phyloP scores from a whole-genome alignment of 208 protist genomes.

The Acanthamoeba culbertsoni region DNA sequence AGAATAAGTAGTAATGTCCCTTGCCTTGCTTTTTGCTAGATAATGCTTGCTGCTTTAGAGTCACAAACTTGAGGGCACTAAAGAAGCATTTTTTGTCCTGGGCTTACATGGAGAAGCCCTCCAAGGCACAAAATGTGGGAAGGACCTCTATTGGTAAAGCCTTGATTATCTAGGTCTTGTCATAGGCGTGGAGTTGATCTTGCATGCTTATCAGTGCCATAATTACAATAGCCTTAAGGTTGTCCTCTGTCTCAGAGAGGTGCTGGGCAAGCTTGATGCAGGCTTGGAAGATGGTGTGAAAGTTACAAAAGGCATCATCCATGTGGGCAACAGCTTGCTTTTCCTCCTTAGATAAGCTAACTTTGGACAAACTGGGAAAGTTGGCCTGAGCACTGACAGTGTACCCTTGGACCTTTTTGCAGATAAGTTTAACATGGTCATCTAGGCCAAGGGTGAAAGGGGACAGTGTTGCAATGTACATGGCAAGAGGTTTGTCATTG shows the following conservation, averaged over 20 bases:
- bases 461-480: neutral
- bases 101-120: neutral
- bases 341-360: neutral
- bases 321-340: neutral
- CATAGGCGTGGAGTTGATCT: neutral
- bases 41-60: neutral
- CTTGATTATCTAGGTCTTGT: neutral
- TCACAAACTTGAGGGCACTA: neutral
- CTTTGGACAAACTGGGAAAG: neutral
- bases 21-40: neutral
- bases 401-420: neutral
- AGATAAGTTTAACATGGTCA: neutral
- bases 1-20: neutral
- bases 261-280: neutral
- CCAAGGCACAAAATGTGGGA: neutral
- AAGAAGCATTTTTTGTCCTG: neutral
- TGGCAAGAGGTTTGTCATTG: neutral
- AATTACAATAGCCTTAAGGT: neutral
- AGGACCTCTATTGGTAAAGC: neutral
- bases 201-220: neutral
- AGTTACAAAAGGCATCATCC: neutral
- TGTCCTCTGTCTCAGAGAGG: neutral
- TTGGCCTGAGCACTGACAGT: neutral
- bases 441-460: neutral
- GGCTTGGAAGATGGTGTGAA: neutral